Base-by-base conservation (phyloP, 2,329 filamentous ascomycete species). In the Colletotrichum lindemuthianum region DNA sequence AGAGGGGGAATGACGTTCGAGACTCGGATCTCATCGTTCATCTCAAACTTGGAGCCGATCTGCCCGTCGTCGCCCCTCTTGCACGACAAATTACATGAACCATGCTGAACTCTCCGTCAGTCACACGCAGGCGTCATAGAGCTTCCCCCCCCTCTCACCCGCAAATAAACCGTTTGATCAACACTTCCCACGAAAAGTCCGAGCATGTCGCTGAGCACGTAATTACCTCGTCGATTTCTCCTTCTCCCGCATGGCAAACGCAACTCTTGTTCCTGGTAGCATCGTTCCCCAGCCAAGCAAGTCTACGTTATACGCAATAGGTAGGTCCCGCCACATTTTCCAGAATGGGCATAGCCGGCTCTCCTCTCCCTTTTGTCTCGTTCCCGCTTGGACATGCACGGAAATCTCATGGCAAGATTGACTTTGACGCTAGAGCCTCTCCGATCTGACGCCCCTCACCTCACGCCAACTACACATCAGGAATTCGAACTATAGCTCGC, bases 401-500 rank as follows among this genome's bases (percentile, higher is more conserved):
- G 34, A 47, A 47, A 41, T 40, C 34, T 40, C 53, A 34, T 44
- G 47, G n/a, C n/a, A 8, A 61, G 44, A 65, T 45, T 49, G 13
- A 60, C 57, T 55, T 65, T 39, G 36, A 16, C 45, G 57, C 50
- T 61, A 51, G n/a, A 51, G 37, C 45, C 33, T 37, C 49, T 44
- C 16, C 60, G 43, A 54, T 49, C 43, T 49, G 48, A 48, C 33
- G 37, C 43, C 13, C n/a, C 36, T 40, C 15, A 24, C 36, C 36
- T 48, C 16, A 15, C 49, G 37, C 37, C 43, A 53, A 15, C 24
- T 24, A 37, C 41, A 48, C 10, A 41, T 43, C 32, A 33, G 34
- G 60, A 41, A 50, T 63, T 39, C 49, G 37, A 54, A 60, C 49
- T 41, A 40, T 32, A 15, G 36, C 12, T 54, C 43, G 49, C 49